Evolutionary conservation across 2,329 filamentous ascomycete genomes (phyloP), one percentile per base, ranked within the genome.

Genomic region (Fusarium luffae): DNA sequence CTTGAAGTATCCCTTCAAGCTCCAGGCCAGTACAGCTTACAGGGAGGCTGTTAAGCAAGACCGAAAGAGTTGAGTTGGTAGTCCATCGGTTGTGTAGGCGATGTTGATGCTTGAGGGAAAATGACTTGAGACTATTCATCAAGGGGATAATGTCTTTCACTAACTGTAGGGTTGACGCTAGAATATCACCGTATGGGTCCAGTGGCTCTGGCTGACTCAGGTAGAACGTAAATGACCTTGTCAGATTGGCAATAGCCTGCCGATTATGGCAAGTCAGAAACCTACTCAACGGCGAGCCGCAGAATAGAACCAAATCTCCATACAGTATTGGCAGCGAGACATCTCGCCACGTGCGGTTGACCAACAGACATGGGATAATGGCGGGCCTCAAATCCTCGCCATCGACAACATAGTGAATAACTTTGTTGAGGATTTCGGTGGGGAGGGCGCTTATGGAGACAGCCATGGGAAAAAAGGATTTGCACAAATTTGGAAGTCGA

Each of bases 181-280:
- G 3, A n/a, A 30, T 14, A 3, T 54, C 13, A 9, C 2, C 25
- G 25, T 27, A 28, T 28, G 27, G 27, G 5, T 1, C 0, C 27
- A 28, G 27, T 28, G 27, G 27, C 4, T 28, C 2, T 28, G 27
- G 6, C 11, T 28, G 11, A 28, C 27, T 28, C 4, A 59, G 25
- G 5, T 40, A 46, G 12, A 64, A 19, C 18, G 59, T 66, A 3
- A 64, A 43, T 2, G 47, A 64, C 1, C 32, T 34, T 16, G 60
- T 66, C 3, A 54, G 7, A 37, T 1, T 37, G 1, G 27, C 3
- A 19, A 54, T 1, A 10, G 54, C 54, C 11, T 4, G 23, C 18
- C 7, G 18, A 12, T 66, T 5, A 10, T 66, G 63, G 6, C 21
- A 32, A 18, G 19, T 12, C 4, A 44, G 21, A 4, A 64, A 66